phyloP scores from a whole-genome alignment of 129 eudicot species.

The Flaveria brownii region DNA sequence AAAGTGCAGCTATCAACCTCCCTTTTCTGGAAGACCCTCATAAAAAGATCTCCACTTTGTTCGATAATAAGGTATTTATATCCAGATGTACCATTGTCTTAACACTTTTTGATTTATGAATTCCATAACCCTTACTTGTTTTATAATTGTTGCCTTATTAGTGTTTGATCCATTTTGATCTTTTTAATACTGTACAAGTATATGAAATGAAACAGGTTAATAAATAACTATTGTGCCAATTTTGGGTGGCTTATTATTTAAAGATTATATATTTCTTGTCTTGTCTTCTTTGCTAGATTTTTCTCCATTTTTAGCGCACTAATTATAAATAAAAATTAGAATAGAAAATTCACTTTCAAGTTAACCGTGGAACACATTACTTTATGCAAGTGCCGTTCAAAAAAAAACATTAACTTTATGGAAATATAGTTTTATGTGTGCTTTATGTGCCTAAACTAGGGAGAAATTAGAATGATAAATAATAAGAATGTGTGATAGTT shows the following conservation, averaged over 20 bases:
- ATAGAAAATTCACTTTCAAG: too few relatives aligned
- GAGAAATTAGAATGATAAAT: too few relatives aligned
- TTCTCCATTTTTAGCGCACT: too few relatives aligned
- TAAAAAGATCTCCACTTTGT: conserved; percentile 28
- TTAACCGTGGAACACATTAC: too few relatives aligned
- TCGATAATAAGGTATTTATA: conserved; percentile 5
- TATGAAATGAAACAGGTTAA: background rate
- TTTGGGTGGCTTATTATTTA: background rate
- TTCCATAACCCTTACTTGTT: conserved; percentile 13
- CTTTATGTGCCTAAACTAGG: too few relatives aligned
- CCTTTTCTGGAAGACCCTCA: conserved; percentile 19
- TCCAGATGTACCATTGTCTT: conserved; percentile 16
- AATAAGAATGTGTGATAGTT: too few relatives aligned
- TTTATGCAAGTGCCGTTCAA: too few relatives aligned
- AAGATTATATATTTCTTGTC: background rate
- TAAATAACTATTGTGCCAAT: background rate
- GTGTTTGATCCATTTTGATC: background rate
- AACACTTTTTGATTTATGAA: background rate
- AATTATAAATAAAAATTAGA: too few relatives aligned
- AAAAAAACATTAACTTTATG: too few relatives aligned
- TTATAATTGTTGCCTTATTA: conserved; percentile 3
- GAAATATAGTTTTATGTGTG: too few relatives aligned
- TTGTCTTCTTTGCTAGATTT: too few relatives aligned
- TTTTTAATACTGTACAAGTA: background rate
- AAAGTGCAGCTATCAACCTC: conserved; percentile 20